These are phyloP conservation scores for Coniferiporia weirii DNA, from an alignment of 1,284 basidiomycete species.

Conservation along the genomic window DNA sequence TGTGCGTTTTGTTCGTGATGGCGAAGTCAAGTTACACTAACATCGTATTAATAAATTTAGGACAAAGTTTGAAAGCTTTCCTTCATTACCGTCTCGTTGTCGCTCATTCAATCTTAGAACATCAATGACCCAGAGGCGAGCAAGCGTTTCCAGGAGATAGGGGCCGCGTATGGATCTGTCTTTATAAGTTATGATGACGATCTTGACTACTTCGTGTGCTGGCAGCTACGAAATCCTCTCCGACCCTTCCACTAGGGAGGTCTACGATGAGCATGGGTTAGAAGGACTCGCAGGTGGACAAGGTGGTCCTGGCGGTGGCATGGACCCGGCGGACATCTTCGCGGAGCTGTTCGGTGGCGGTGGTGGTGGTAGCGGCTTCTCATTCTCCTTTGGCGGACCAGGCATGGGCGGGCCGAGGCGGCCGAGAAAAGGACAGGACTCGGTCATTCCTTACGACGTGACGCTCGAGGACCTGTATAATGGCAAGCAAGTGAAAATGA, in stretches of 20 bases:
- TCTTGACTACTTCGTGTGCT: slow-evolving; percentile 3
- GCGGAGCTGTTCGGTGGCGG: slow-evolving; percentile 63
- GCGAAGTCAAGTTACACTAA: background rate
- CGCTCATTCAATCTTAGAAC: slow-evolving; percentile 42
- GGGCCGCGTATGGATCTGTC: slow-evolving; percentile 63
- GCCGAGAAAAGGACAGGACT: slow-evolving; percentile 60
- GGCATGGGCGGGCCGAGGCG: slow-evolving; percentile 40
- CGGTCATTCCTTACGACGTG: slow-evolving; percentile 78
- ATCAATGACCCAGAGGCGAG: slow-evolving; percentile 74
- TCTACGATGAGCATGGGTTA: slow-evolving; percentile 81
- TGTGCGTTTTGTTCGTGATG: slow-evolving; percentile 43
- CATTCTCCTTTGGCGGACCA: slow-evolving; percentile 53
- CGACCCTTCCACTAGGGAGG: slow-evolving; percentile 69
- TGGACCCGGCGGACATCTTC: slow-evolving; percentile 71
- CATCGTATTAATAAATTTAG: slow-evolving; percentile 29
- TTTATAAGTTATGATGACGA: slow-evolving; percentile 5
- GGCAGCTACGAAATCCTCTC: slow-evolving; percentile 81
- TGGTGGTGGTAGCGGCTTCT: slow-evolving; percentile 36
- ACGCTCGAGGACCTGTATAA: slow-evolving; percentile 91
- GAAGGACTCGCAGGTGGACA: slow-evolving; percentile 53
- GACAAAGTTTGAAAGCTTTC: slow-evolving; percentile 50
- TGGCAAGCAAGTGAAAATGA: slow-evolving; percentile 86
- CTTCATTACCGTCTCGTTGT: background rate
- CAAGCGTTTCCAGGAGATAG: slow-evolving; percentile 84
- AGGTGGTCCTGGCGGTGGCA: slow-evolving; percentile 35